Base-by-base conservation (phyloP, 768 basidiomycete species). In the Peribolospora baueri region DNA sequence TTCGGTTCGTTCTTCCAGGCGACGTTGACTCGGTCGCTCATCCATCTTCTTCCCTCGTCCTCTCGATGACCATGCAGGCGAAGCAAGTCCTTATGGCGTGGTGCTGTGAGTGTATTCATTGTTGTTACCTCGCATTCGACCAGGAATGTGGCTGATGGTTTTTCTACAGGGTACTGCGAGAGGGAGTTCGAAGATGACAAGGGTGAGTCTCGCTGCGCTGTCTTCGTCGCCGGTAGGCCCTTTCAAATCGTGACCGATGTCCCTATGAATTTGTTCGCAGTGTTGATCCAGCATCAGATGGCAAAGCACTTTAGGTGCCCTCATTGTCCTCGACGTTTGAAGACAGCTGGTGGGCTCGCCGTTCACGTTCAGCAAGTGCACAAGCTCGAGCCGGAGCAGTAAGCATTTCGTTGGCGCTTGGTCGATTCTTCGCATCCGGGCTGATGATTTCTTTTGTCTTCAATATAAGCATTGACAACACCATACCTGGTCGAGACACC, bases 161-260 rank as follows among this genome's bases (percentile, higher is more conserved):
- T 25, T 25, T 25, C 25, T 25, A 25, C 25, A 25, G 25, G 25
- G 25, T 49, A n/a, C n/a, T 13, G 88, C 72, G 90, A 97, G 69
- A 78, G 91, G 66, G 91, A 93, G 69, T 98, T 98, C 63, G 90
- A 97, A 69, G 93, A 98, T 76, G 90, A 95, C 69, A 97, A 95
- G 71, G 90, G 90, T 85, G 50, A 14, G 72, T 69, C 62, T 50
- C 48, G 54, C 42, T 39, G 55, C 42, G 54, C 10, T 40, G 48
- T 52, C 46, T 46, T 54, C 48, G 36, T 52, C 25, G 5, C 9
- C 46, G 25, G 13, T 37, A 25, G 39, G 42, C 47, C 50, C 46
- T 25, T 14, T 14, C 36, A 40, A 11, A 9, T 36, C 42, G 25
- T 36, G n/a, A 40, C 11, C 41, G n/a, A n/a, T 43, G n/a, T 9